Evolutionary conservation across 345 rosid genomes (phyloP), one percentile per base, ranked within the genome.

Genomic region (Pseudoturritis turrita): DNA sequence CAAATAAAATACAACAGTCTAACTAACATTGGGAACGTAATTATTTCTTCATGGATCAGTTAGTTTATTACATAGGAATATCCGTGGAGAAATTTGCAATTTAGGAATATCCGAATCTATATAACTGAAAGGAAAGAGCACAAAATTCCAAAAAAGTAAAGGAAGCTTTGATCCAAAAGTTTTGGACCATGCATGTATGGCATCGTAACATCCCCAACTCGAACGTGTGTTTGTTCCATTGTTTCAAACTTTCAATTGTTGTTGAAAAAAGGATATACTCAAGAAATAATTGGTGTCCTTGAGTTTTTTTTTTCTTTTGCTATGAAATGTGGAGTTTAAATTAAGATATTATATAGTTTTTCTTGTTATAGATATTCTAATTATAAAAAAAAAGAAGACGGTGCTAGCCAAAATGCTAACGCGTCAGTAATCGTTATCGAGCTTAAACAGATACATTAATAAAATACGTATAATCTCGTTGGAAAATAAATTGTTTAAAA

Each of bases 1-100:
- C 23, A 53, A 41, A 31, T 17, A 37, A 70, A 37, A 70, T 45
- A 59, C 10, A 58, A 17, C 36, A 60, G 59, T 28, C 39, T 53
- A 63, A 73, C 44, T 56, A 74, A 43, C 60, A 62, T 33, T 19
- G 11, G 10, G 41, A 36, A 21, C 9, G 13, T 72, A 73, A 56
- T 73, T 73, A 65, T 73, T 45, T 55, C 1, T 40, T 36, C 15
- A 2, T 64, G 64, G 25, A 25, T 45, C n/a, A 45, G 13, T 35
- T 36, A 51, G 10, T 31, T 31, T 45, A 22, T 14, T 9, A 37
- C 4, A 17, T n/a, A 45, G 14, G n/a, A n/a, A n/a, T 31, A 39
- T 6, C 10, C 10, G 22, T 58, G 39, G 9, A 33, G 7, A 7
- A 7, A 1, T 7, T 29, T 4, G 7, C 2, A 3, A 33, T 33